phyloP scores from a whole-genome alignment of 192 early-diverging fungal genomes.

The Coemansia sp. region DNA sequence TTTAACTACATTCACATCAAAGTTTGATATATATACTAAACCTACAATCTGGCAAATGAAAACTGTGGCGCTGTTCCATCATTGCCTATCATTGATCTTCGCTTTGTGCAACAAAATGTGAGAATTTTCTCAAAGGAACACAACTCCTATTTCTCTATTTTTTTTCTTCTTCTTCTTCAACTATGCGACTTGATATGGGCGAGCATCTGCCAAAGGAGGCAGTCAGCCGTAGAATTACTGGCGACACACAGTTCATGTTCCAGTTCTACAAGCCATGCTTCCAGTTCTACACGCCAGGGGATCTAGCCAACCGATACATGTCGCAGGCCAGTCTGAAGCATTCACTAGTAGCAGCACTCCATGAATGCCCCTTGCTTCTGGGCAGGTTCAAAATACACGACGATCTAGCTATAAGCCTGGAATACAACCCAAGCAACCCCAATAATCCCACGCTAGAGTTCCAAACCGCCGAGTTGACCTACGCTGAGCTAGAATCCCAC shows the following conservation, averaged over 20 bases:
- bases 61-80: too few relatives aligned
- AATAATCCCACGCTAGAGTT: conserved; percentile 41
- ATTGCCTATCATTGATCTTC: too few relatives aligned
- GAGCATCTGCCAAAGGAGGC: conserved; percentile 7
- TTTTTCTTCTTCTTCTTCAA: neutral
- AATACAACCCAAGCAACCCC: conserved; percentile 13
- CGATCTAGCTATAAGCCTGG: conserved; percentile 20
- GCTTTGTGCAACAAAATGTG: too few relatives aligned
- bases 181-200: conserved; percentile 20
- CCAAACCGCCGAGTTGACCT: conserved; percentile 4
- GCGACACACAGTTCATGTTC: conserved; percentile 53
- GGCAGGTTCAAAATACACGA: conserved; percentile 18
- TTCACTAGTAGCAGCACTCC: conserved; percentile 20
- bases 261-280: conserved; percentile 50
- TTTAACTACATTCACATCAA: conserved; percentile 45
- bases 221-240: conserved; percentile 14
- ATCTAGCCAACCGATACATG: conserved; percentile 5
- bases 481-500: conserved; percentile 5
- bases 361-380: conserved; percentile 30
- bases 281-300: conserved; percentile 29
- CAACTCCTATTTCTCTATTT: too few relatives aligned
- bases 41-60: too few relatives aligned
- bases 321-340: conserved; percentile 1
- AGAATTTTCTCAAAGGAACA: too few relatives aligned
- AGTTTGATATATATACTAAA: neutral